A percentile compares a stretch with the other conserved stretches of the same genome.
Evolutionary conservation across 2,329 filamentous ascomycete species (phyloP).

Genomic region (Neonectria sp.): DNA sequence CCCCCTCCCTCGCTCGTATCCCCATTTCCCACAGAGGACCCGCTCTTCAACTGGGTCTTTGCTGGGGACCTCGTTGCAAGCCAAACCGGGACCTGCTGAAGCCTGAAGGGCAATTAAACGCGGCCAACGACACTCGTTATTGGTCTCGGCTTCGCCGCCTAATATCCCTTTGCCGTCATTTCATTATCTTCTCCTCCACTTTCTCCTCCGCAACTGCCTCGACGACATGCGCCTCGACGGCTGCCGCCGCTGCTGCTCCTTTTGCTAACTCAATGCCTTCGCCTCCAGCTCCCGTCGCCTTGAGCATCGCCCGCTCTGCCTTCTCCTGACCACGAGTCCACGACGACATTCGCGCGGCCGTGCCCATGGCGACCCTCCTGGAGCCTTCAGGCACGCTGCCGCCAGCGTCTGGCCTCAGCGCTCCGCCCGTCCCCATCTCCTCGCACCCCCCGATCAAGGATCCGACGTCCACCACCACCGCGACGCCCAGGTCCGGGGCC

Average conservation of each 20-base stretch:
- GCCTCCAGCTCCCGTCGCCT: constrained; percentile 42
- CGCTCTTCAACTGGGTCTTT: constrained; percentile 18
- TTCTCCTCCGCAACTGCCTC: constrained; percentile 10
- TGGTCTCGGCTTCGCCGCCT: constrained; percentile 18
- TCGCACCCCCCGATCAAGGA: constrained; percentile 44
- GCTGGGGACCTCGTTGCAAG: constrained; percentile 26
- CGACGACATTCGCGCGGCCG: constrained; percentile 35
- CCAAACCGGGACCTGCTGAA: constrained; percentile 10
- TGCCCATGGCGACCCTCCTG: constrained; percentile 48
- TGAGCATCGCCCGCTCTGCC: constrained; percentile 46
- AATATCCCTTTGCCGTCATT: constrained; percentile 14
- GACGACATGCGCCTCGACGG: constrained; percentile 20
- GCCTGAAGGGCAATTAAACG: constrained; percentile 27
- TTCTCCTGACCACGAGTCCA: constrained; percentile 41
- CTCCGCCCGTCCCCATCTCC: constrained; percentile 40
- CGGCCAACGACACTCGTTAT: constrained; percentile 1
- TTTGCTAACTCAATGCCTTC: constrained; percentile 47
- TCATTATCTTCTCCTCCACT: constrained; percentile 5
- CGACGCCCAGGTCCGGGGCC: constrained; percentile 37
- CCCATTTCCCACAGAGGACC: constrained; percentile 21
- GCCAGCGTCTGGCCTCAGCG: constrained; percentile 50
- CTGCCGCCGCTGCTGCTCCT: constrained; percentile 25
- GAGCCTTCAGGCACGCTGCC: constrained; percentile 46
- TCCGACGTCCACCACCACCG: constrained; percentile 39
- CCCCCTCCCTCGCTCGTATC: constrained; percentile 23